Evolutionary conservation across 352 stramenopile genomes (phyloP).

Genomic region (Pythium phragmiticola): DNA sequence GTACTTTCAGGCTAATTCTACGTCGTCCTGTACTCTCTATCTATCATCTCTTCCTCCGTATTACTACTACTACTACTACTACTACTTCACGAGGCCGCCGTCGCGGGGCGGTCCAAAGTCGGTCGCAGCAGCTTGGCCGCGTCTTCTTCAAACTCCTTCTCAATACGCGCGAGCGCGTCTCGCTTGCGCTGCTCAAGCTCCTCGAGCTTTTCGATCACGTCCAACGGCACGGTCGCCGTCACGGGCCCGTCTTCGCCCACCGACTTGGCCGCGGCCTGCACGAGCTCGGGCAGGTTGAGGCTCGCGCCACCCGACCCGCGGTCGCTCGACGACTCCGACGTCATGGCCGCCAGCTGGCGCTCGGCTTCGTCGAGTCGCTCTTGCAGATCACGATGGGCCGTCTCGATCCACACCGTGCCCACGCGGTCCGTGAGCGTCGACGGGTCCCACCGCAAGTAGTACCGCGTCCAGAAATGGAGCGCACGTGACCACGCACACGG

Average conservation of each 20-base stretch:
- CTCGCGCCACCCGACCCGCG: background rate
- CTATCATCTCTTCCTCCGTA: no score
- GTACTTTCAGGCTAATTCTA: no score
- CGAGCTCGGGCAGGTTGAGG: constrained; percentile 15
- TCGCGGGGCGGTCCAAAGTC: constrained; percentile 11
- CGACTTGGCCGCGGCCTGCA: constrained; percentile 11
- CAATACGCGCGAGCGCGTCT: constrained; percentile 15
- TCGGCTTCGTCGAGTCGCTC: constrained; percentile 37
- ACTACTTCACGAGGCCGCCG: constrained; percentile 7
- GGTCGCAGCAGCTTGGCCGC: constrained; percentile 15
- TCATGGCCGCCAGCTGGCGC: constrained; percentile 26
- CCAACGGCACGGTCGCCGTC: constrained; percentile 14
- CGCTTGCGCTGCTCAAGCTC: constrained; percentile 19
- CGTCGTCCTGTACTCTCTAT: no score
- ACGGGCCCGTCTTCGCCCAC: constrained; percentile 15
- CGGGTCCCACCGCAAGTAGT: constrained; percentile 80
- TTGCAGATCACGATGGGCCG: constrained; percentile 48
- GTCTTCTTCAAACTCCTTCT: constrained; percentile 28
- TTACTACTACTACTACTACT: no score
- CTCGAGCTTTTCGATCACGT: constrained; percentile 22
- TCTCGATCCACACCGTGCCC: constrained; percentile 58
- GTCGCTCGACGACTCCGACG: constrained; percentile 1
- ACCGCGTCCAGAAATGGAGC: constrained; percentile 73
- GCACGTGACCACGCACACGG: constrained; percentile 67
- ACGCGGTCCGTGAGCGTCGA: constrained; percentile 57